Conservation (phyloP, 345 rosid genomes). For the Mercurialis annua region DNA sequence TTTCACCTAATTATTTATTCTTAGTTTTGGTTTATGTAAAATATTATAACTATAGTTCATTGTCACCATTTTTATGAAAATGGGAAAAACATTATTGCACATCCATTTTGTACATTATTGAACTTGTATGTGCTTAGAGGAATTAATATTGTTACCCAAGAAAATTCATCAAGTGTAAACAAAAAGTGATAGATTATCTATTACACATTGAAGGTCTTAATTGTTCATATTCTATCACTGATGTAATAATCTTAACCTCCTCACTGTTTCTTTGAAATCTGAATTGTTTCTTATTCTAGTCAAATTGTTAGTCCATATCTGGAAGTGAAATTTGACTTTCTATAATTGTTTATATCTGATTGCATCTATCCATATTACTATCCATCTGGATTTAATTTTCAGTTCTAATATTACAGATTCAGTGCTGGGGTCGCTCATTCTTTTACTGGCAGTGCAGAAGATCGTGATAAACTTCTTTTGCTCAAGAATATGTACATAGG, state of each 20-base stretch:
- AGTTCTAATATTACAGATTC: constrained; percentile 47
- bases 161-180: neutral
- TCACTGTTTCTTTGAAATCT: neutral
- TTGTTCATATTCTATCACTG: no score
- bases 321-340: neutral
- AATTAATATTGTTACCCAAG: neutral
- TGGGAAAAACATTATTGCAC: neutral
- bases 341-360: neutral
- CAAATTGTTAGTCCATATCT: neutral
- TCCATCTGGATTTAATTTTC: constrained; percentile 3
- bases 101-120: neutral
- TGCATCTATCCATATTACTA: neutral
- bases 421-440: constrained; percentile 86
- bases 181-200: neutral
- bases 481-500: constrained; percentile 74
- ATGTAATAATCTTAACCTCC: no score
- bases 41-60: neutral
- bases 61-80: neutral
- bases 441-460: constrained; percentile 75
- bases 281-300: neutral
- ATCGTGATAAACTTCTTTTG: constrained; percentile 72
- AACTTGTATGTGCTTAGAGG: constrained; percentile 2
- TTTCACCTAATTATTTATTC: neutral
- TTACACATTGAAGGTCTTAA: no score
- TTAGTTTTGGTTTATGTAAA: neutral